A percentile compares a stretch with the other conserved stretches of the same genome.
phyloP scores from a whole-genome alignment of 2,329 filamentous ascomycete species.

The Orbilia javanica region DNA sequence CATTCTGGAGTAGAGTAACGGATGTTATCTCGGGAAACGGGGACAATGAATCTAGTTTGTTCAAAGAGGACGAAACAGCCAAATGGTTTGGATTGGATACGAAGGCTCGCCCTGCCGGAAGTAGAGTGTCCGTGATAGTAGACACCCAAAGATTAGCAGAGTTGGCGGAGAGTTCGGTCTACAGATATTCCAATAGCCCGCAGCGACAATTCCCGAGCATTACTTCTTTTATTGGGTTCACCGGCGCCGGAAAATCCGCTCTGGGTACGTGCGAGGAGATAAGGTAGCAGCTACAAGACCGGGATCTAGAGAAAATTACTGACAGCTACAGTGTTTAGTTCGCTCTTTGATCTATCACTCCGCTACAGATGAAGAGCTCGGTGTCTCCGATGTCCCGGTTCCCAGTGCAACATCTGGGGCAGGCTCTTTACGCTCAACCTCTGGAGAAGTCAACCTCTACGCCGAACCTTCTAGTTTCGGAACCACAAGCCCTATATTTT shows the following conservation, averaged over 20 bases:
- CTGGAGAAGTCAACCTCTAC: slow-evolving; percentile 28
- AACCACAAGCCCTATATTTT: slow-evolving; percentile 10
- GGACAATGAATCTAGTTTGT: neutral
- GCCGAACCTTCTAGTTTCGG: slow-evolving; percentile 1
- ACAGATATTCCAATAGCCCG: neutral
- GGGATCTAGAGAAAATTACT: too few relatives aligned
- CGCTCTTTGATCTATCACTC: neutral
- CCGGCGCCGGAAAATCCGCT: slow-evolving; percentile 8
- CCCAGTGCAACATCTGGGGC: neutral
- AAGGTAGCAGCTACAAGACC: too few relatives aligned
- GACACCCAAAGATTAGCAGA: neutral
- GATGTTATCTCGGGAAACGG: neutral
- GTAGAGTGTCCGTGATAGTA: neutral
- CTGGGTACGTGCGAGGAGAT: neutral
- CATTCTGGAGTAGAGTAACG: neutral
- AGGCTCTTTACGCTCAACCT: neutral
- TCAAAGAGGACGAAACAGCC: slow-evolving; percentile 6
- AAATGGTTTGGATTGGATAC: slow-evolving; percentile 20
- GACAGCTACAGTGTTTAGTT: neutral
- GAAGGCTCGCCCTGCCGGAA: neutral
- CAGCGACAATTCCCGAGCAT: slow-evolving; percentile 3
- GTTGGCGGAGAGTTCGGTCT: neutral
- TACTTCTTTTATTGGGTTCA: slow-evolving; percentile 3
- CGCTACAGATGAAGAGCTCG: neutral
- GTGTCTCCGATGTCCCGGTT: neutral